Evolutionary conservation across 805 yeast genomes (phyloP).

Genomic region (Yarrowia bubula): DNA sequence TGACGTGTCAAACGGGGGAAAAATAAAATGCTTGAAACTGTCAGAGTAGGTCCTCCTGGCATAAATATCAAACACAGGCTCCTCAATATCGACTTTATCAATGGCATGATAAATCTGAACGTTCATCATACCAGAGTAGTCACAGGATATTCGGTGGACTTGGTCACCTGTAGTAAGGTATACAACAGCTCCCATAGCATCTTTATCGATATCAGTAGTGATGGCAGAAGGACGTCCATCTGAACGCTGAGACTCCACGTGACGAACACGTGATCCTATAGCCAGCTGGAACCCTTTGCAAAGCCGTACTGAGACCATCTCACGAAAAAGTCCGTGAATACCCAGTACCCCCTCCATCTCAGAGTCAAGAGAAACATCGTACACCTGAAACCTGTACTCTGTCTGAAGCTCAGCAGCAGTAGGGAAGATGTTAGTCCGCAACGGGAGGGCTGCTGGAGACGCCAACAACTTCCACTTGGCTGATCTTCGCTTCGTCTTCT

Average conservation of each 20-base stretch:
- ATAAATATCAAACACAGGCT: conserved; percentile 19
- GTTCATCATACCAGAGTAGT: conserved; percentile 65
- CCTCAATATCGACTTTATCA: conserved; percentile 8
- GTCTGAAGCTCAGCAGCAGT: conserved; percentile 61
- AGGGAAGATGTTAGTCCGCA: conserved; percentile 78
- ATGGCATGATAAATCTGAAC: conserved; percentile 63
- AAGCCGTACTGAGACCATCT: conserved; percentile 80
- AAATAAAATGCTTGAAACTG: conserved; percentile 3
- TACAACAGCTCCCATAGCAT: conserved; percentile 58
- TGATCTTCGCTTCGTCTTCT: conserved; percentile 57
- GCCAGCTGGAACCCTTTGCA: conserved; percentile 90
- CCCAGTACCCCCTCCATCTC: conserved; percentile 54
- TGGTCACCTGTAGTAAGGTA: conserved; percentile 79
- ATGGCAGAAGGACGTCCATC: conserved; percentile 55
- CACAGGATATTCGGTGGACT: conserved; percentile 78
- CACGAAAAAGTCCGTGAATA: conserved; percentile 66
- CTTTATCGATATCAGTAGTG: conserved; percentile 50
- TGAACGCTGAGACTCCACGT: conserved; percentile 60
- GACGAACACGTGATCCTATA: conserved; percentile 63
- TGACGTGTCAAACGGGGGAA: conserved; percentile 39
- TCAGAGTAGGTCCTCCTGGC: conserved; percentile 21
- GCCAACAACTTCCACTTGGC: conserved; percentile 92
- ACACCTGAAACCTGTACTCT: conserved; percentile 78
- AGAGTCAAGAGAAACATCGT: conserved; percentile 65
- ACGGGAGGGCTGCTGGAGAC: conserved; percentile 90